Evolutionary conservation across 495 filamentous ascomycete genomes (phyloP), one percentile per base, ranked within the genome.

Genomic region (Barbatosphaeria neglecta): DNA sequence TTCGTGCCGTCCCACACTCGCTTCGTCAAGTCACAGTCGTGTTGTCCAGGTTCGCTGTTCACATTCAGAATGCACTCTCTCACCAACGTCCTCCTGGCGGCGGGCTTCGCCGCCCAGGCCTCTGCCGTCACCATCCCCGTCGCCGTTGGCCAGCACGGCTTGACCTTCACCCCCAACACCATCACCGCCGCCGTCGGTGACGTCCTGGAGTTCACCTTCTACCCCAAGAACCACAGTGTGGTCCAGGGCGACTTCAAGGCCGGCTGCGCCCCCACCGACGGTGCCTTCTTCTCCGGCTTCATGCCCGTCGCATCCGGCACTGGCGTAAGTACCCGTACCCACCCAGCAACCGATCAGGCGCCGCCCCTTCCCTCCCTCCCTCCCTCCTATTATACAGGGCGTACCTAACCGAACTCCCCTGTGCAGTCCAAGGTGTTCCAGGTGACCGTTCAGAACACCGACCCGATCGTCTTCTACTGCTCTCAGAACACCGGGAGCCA

Each of bases 381-480:
- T n/a, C n/a, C n/a, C n/a, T n/a, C n/a, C n/a, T n/a, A n/a, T n/a
- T n/a, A n/a, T n/a, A n/a, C n/a, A n/a, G n/a, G n/a, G n/a, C n/a
- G n/a, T n/a, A n/a, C n/a, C 31, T 13, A 4, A 35, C 5, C 31
- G 15, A 6, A 35, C 47, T 31, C 17, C 16, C 2, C 11, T 13
- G 17, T 0, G 13, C 35, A 56, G 53, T 1, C 38, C 11, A 17
- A 52, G 6, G 38, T 50, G 15, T 78, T 74, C 42, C 62, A 65
- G 6, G 47, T 77, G 20, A 67, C 54, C 8, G 54, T 75, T 37
- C 76, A 75, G 46, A 56, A 68, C 47, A 76, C 70, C 23, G 57
- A 63, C 15, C 72, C 74, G 0, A 64, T 75, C 45, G 72, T 68
- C 67, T 68, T 64, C 50, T 78, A 77, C 54, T 76, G 73, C 57